Evolutionary conservation across 257 asterid genomes (phyloP).

Genomic region (Solanum chilense): DNA sequence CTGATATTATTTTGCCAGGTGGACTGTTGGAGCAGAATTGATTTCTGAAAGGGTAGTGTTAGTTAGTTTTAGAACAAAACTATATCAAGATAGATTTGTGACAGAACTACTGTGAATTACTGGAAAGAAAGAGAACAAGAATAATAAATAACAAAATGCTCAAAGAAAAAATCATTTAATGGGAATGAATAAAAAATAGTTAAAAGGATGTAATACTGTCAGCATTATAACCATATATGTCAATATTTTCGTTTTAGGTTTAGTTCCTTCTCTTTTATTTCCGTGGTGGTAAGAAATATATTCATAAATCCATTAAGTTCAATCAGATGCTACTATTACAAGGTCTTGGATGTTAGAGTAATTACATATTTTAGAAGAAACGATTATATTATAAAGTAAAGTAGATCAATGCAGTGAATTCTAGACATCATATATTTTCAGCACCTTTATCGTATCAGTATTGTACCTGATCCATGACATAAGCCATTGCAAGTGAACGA

Average conservation of each 20-base stretch:
- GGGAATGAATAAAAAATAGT: not conserved
- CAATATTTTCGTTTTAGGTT: not conserved
- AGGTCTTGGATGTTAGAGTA: not conserved
- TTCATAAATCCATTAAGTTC: not conserved
- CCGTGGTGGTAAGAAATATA: not conserved
- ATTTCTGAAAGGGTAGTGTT: constrained; percentile 45
- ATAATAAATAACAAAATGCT: not conserved
- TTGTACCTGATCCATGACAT: constrained; percentile 96
- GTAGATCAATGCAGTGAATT: not conserved
- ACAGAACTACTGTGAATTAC: not conserved
- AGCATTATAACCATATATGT: not conserved
- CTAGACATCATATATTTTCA: not conserved
- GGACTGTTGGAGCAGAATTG: constrained; percentile 79
- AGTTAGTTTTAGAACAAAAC: not conserved
- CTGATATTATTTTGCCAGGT: constrained; percentile 90
- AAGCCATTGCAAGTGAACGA: constrained; percentile 76
- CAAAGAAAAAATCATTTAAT: not conserved
- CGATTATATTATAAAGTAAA: not conserved
- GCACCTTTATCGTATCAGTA: not conserved
- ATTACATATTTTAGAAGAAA: not conserved
- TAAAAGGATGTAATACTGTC: not conserved
- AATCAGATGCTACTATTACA: not conserved
- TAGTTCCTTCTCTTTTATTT: not conserved
- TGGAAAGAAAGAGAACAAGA: not conserved
- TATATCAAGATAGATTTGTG: not conserved